These are phyloP conservation scores for Lepidium aucheri DNA, from an alignment of 345 rosid species.

Conservation along the genomic window DNA sequence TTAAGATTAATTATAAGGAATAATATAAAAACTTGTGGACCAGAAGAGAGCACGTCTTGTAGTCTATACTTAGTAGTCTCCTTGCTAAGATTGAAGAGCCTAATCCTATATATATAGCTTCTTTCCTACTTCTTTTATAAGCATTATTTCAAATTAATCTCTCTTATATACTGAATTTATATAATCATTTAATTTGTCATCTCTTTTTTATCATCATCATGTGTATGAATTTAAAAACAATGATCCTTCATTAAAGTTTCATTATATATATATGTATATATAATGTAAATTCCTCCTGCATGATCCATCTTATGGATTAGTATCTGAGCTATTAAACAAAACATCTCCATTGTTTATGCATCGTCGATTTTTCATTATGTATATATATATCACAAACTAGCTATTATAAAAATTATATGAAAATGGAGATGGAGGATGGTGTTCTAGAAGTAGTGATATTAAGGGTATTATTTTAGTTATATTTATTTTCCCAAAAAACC, in stretches of 20 bases:
- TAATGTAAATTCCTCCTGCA: too few relatives aligned
- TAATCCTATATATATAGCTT: slow-evolving; percentile 1
- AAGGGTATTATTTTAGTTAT: not conserved
- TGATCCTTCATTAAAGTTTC: not conserved
- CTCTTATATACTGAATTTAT: too few relatives aligned
- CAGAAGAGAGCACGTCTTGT: slow-evolving; percentile 33
- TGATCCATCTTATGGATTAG: too few relatives aligned
- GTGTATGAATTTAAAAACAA: not conserved
- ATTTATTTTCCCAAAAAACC: slow-evolving; percentile 18
- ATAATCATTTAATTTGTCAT: not conserved
- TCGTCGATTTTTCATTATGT: not conserved
- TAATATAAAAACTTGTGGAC: slow-evolving; percentile 31
- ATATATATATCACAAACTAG: not conserved
- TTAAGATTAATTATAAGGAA: too few relatives aligned
- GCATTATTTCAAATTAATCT: too few relatives aligned
- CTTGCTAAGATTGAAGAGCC: slow-evolving; percentile 14
- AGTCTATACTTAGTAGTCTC: slow-evolving; percentile 20
- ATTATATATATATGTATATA: too few relatives aligned
- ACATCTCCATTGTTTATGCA: not conserved
- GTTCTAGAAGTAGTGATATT: slow-evolving; percentile 17
- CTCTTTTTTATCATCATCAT: not conserved
- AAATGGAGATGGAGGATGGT: not conserved
- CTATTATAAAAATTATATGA: too few relatives aligned
- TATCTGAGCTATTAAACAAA: too few relatives aligned
- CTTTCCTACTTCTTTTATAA: not conserved